Evolutionary conservation across 225 moss, liverwort and hornwort genomes (phyloP).

Genomic region (Thuidium tamariscinum): DNA sequence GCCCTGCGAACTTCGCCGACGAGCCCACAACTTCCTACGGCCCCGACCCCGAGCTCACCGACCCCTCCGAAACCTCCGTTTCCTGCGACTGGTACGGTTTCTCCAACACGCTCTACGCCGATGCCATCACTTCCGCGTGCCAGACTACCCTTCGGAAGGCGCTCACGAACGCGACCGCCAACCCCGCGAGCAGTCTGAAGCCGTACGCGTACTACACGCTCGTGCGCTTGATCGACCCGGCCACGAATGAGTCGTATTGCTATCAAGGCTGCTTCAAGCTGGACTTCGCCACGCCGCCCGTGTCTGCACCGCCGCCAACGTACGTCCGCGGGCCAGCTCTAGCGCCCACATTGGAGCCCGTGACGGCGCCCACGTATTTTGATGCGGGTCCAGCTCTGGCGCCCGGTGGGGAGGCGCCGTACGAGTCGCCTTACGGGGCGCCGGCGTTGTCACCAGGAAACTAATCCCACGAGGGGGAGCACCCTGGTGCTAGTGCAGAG

Average conservation of each 20-base stretch:
- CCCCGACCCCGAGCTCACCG: background rate
- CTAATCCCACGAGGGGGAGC: background rate
- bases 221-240: background rate
- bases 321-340: background rate
- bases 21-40: background rate
- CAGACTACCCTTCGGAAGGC: background rate
- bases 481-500: background rate
- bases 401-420: background rate
- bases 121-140: background rate
- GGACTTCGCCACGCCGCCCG: background rate
- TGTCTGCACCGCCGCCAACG: background rate
- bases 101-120: background rate
- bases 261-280: slow-evolving; percentile 17
- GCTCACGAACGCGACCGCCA: background rate
- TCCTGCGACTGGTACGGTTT: slow-evolving; percentile 18
- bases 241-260: slow-evolving; percentile 4
- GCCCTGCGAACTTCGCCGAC: background rate
- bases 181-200: background rate
- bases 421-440: background rate
- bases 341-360: background rate
- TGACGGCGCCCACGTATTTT: background rate
- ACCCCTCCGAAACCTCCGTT: background rate
- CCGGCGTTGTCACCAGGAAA: background rate
- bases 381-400: background rate
- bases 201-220: slow-evolving; percentile 8